Base-by-base conservation (phyloP, 2,329 filamentous ascomycete genomes). In the Penicillium sp. region DNA sequence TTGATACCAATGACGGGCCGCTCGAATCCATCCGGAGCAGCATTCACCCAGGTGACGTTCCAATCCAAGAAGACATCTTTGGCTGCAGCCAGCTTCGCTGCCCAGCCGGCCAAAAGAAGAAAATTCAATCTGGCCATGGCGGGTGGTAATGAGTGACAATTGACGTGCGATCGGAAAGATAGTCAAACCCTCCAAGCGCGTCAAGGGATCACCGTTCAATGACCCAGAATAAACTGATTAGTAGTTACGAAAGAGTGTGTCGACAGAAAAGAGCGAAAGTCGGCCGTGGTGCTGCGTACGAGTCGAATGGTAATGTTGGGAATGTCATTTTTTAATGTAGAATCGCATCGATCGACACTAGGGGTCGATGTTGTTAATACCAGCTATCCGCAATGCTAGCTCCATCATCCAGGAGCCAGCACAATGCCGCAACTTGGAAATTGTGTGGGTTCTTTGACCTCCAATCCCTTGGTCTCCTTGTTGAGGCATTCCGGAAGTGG, bases 1-100 rank as follows among this genome's bases (percentile, higher is more conserved):
- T 92, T 90, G 66, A 92, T 82, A 30, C 82, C 84, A 56, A 90
- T 85, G 3, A 76, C 75, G 1, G 78, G 73, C 20, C 84, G 74
- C 26, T 75, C 69, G 6, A 72, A 67, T 14, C 79, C 80, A 65
- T 90, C 85, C 0, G 85, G 85, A 51, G 84, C 82, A 22, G 80
- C 76, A 28, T 65, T 74, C 8, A 85, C 77, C 84, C 84, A 88
- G 41, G 73, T 76, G 46, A 86, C 71, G 51, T 80, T 77, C 66
- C 83, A 86, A 6, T 51, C 31, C 3, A 52, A 39, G 35, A 47
- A 42, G 2, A 54, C 51, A n/a, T 54, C 51, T 33, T 52, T 54
- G 7, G 51, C 51, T 3, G 38, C 45, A 2, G 34, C 51, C 13
- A 54, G 35, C 28, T 46, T 45, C 13, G 43, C 50, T 9, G 39